Evolutionary conservation across 176 grass and related monocot genomes (phyloP).

Genomic region (Lolium perenne): DNA sequence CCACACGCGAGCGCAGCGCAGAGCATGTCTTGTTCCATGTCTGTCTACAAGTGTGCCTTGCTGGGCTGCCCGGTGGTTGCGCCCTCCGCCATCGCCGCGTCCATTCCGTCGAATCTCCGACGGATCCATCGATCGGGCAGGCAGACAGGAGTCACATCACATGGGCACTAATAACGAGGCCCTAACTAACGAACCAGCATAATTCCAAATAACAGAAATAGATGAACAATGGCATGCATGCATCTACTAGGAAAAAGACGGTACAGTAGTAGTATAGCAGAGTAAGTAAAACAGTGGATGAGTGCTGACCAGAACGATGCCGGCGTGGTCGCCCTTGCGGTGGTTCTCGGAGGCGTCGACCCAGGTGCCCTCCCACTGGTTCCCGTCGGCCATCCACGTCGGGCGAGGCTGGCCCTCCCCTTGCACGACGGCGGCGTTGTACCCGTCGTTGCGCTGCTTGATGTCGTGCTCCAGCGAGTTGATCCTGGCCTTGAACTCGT

Average conservation of each 20-base stretch:
- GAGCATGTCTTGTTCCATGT: neutral
- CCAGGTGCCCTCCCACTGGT: constrained; percentile 85
- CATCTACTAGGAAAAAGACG: neutral
- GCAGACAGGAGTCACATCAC: neutral
- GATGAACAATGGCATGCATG: neutral
- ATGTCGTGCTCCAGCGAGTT: constrained; percentile 68
- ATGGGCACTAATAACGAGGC: neutral
- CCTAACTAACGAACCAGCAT: constrained; percentile 7
- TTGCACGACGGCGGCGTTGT: constrained; percentile 53
- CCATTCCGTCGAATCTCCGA: neutral
- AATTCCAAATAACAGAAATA: neutral
- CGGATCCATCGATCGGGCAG: neutral
- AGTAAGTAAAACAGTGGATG: no score
- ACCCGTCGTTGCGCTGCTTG: constrained; percentile 60
- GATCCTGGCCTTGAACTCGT: constrained; percentile 83
- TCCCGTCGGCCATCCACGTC: constrained; percentile 80
- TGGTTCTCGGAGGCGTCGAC: constrained; percentile 68
- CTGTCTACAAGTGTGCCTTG: neutral
- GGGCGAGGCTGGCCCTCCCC: constrained; percentile 45
- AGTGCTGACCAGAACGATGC: constrained; percentile 68
- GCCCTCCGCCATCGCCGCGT: constrained; percentile 31
- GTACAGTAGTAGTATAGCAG: neutral
- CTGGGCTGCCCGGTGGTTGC: constrained; percentile 40
- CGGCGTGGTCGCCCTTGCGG: constrained; percentile 89
- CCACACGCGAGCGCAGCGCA: neutral